These are phyloP conservation scores for Sclerotiophoma versabilis DNA, from an alignment of 2,329 filamentous ascomycete genomes.

Conservation along the genomic window DNA sequence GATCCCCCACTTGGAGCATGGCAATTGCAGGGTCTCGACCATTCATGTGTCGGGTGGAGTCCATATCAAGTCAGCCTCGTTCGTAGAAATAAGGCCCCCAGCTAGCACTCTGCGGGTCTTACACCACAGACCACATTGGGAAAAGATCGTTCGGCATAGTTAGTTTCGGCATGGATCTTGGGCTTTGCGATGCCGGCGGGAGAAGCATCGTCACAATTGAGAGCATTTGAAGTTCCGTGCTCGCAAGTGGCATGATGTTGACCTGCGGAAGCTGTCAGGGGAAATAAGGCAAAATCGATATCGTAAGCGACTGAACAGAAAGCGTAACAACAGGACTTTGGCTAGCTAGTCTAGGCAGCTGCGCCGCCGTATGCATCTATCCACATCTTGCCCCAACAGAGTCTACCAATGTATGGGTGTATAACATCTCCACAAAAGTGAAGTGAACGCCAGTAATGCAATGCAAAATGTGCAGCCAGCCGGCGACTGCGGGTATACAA, in stretches of 20 bases:
- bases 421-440: conserved; percentile 23
- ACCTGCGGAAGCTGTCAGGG: conserved; percentile 2
- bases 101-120: conserved; percentile 41
- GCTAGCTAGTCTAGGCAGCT: conserved; percentile 36
- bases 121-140: conserved; percentile 23
- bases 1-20: conserved; percentile 9
- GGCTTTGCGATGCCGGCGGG: background rate
- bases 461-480: conserved; percentile 18
- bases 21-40: conserved; percentile 19
- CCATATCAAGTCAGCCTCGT: conserved; percentile 43
- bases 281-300: conserved; percentile 1
- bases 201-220: background rate
- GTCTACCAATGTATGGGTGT: conserved; percentile 20
- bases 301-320: conserved; percentile 6
- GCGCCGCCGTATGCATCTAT: conserved; percentile 31
- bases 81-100: conserved; percentile 40
- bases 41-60: conserved; percentile 10
- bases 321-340: conserved; percentile 17
- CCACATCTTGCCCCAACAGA: conserved; percentile 31
- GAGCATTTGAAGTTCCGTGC: background rate
- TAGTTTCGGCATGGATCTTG: conserved; percentile 7
- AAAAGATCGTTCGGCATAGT: conserved; percentile 7
- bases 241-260: background rate
- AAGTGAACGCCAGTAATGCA: conserved; percentile 35
- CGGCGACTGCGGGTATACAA: conserved; percentile 22